phyloP scores from a whole-genome alignment of 345 rosid species.

The Gossypium longicalyx region DNA sequence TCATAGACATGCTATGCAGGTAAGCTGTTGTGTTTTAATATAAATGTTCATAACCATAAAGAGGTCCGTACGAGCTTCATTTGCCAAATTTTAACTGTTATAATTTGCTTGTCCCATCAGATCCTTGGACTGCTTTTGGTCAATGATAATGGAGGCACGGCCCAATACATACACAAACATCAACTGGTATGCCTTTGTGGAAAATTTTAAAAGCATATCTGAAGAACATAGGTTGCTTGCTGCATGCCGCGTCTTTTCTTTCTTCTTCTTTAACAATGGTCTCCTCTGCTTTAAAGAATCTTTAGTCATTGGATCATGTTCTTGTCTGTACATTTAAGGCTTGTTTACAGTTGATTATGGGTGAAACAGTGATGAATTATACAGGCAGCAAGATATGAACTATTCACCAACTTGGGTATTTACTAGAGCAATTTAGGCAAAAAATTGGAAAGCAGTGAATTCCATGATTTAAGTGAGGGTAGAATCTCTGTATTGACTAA shows the following conservation, averaged over 20 bases:
- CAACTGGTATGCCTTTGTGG: slow-evolving; percentile 68
- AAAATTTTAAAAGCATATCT: slow-evolving; percentile 10
- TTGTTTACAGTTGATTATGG: slow-evolving; percentile 2
- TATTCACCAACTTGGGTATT: not conserved
- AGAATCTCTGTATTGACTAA: not conserved
- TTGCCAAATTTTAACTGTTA: slow-evolving; percentile 15
- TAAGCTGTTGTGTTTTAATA: slow-evolving; percentile 19
- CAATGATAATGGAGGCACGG: slow-evolving; percentile 94
- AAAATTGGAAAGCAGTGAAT: not conserved
- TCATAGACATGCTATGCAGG: slow-evolving; percentile 99
- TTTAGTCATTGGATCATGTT: not conserved
- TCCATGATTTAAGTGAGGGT: not conserved
- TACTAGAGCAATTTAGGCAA: not conserved
- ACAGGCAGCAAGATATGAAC: not conserved
- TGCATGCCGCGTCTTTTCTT: not conserved
- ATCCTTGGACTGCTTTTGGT: slow-evolving; percentile 91
- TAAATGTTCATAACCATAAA: slow-evolving; percentile 2
- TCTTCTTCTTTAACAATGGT: not conserved
- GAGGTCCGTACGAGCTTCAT: slow-evolving; percentile 16
- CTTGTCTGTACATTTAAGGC: not conserved
- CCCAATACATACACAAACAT: slow-evolving; percentile 81
- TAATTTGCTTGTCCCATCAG: slow-evolving; percentile 35
- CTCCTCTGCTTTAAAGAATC: not conserved
- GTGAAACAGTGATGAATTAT: slow-evolving; percentile 1
- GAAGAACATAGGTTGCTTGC: slow-evolving; percentile 3